Conservation (phyloP, 768 basidiomycete species). For the Macrolepiota fuliginosa region DNA sequence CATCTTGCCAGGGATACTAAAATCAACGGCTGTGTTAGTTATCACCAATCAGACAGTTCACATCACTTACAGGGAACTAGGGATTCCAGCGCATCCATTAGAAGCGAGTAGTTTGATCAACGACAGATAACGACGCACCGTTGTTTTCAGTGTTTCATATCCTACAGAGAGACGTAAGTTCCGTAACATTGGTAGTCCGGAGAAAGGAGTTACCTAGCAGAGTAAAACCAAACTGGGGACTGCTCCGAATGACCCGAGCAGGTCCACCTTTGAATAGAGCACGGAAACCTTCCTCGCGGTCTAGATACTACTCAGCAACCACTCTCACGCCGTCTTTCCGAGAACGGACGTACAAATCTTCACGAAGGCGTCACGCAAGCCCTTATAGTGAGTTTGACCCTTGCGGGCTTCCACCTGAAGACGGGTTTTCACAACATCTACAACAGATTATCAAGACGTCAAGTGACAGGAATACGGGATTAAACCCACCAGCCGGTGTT, state of each 20-base stretch:
- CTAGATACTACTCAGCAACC: slow-evolving; percentile 36
- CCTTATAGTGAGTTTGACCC: slow-evolving; percentile 91
- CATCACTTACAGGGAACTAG: slow-evolving; percentile 46
- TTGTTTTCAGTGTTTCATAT: slow-evolving; percentile 44
- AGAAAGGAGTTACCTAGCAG: slow-evolving; percentile 50
- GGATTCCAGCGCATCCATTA: slow-evolving; percentile 11
- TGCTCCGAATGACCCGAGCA: slow-evolving; percentile 84
- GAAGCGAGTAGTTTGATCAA: slow-evolving; percentile 12
- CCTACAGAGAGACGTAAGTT: slow-evolving; percentile 22
- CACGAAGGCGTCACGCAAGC: slow-evolving; percentile 81
- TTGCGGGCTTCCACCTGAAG: slow-evolving; percentile 90
- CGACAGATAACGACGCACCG: slow-evolving; percentile 32
- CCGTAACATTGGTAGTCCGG: slow-evolving; percentile 17
- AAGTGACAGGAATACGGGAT: slow-evolving; percentile 10
- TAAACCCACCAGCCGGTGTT: slow-evolving; percentile 74
- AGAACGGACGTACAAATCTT: slow-evolving; percentile 72
- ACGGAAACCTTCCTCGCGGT: slow-evolving; percentile 83
- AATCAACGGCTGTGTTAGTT: slow-evolving; percentile 20
- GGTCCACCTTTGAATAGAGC: slow-evolving; percentile 93
- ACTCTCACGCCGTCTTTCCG: background rate
- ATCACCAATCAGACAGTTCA: slow-evolving; percentile 21
- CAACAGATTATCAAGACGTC: background rate
- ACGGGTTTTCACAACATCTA: slow-evolving; percentile 97
- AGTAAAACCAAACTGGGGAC: slow-evolving; percentile 94
- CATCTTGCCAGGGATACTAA: slow-evolving; percentile 82